Base-by-base conservation (phyloP, 345 rosid species). In the Boechera stricta region DNA sequence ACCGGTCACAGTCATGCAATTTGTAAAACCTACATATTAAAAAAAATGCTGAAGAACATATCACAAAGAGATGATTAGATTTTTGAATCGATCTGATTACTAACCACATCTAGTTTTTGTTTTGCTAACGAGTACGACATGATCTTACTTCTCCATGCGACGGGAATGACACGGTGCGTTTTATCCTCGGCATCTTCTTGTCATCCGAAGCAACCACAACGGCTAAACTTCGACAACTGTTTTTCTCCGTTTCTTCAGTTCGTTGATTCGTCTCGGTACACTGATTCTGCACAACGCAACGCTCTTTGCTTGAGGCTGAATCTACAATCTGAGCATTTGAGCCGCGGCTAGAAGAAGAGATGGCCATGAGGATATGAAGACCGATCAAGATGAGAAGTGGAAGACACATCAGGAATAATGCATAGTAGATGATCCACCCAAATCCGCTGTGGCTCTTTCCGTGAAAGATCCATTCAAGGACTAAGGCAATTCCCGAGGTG, bases 401-500 rank as follows among this genome's bases (percentile, higher is more conserved):
- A 24, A 82, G 44, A 35, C 45, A 15, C 18, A 80, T 60, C 53
- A 80, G 7, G 36, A 57, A 61, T n/a, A 79, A 64, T 26, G 71
- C 77, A 13, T 69, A 73, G 39, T 69, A 69, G 38, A 67, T 36
- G 35, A 73, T 77, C 85, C 81, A 80, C 15, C 31, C 35, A 35
- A 60, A 77, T 39, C 74, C 81, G 0, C 1, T 38, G 54, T 77
- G 72, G 59, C 45, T 45, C 63, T 47, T 79, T 49, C 85, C 83
- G 15, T 77, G 48, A 47, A 45, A 39, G 13, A 64, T 11, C 83
- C 85, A 83, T 51, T 77, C 71, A 44, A 74, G 4, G 42, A 56
- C 48, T 36, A 77, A 56, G 29, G 69, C 83, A 39, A 53, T 2
- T 54, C 83, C 85, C 29, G 58, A 69, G 39, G 31, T 44, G 41